Evolutionary conservation across 164 flowering plant species (phyloP).

Genomic region (Dillenia turbinata): DNA sequence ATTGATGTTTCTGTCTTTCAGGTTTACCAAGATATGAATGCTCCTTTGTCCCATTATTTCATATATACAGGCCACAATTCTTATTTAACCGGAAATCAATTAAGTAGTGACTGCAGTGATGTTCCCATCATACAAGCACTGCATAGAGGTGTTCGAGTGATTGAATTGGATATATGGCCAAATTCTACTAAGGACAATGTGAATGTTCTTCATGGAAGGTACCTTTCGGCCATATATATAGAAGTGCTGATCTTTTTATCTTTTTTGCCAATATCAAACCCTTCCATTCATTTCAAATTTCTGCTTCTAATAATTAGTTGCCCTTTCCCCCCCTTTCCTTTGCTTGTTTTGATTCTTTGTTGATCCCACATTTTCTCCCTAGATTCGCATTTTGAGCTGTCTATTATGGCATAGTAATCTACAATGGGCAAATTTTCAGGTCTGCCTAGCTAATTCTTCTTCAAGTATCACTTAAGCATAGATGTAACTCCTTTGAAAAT

Average conservation of each 20-base stretch:
- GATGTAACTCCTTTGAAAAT: no score
- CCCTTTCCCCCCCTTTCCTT: no score
- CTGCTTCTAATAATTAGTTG: not conserved
- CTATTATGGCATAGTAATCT: no score
- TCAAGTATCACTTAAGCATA: no score
- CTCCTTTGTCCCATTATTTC: constrained; percentile 67
- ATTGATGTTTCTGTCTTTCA: constrained; percentile 16
- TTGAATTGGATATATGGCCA: constrained; percentile 79
- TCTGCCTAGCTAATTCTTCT: no score
- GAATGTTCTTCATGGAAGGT: constrained; percentile 79
- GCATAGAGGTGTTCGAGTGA: constrained; percentile 60
- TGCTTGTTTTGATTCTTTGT: not conserved
- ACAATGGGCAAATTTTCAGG: no score
- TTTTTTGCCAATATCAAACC: not conserved
- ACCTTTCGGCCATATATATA: not conserved
- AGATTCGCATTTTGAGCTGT: no score
- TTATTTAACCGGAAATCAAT: constrained; percentile 70
- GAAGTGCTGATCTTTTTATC: not conserved
- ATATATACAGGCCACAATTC: constrained; percentile 77
- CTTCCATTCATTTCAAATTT: not conserved
- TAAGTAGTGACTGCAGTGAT: constrained; percentile 75
- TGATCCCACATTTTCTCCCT: not conserved
- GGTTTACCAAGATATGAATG: constrained; percentile 72
- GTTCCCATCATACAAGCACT: constrained; percentile 60
- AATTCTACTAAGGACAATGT: constrained; percentile 51